Conservation (phyloP, 2,329 filamentous ascomycete species). For the Bipolaris gigantea region DNA sequence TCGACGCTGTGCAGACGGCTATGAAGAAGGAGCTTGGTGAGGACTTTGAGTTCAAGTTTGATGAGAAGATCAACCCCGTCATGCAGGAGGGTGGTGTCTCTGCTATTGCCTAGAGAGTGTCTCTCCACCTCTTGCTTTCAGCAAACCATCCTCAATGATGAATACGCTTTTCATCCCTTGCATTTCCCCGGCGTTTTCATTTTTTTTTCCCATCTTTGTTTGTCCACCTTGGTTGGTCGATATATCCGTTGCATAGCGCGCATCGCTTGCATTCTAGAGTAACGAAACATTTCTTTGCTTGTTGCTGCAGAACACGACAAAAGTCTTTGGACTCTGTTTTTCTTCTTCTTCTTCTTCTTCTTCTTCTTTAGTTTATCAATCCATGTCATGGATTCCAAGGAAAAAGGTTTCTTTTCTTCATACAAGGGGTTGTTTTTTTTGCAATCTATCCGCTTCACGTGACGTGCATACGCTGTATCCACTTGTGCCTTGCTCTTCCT, state of each 20-base stretch:
- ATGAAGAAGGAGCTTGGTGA: conserved; percentile 70
- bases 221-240: conserved; percentile 1
- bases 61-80: conserved; percentile 70
- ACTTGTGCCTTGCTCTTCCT: neutral
- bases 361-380: no score
- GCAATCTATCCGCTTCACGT: no score
- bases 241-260: conserved; percentile 15
- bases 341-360: neutral
- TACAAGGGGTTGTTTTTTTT: no score
- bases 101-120: conserved; percentile 55
- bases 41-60: conserved; percentile 74
- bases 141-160: no score
- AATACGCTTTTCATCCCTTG: no score
- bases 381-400: conserved; percentile 3
- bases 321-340: conserved; percentile 2
- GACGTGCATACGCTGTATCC: neutral
- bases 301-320: neutral
- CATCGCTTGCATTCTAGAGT: conserved; percentile 8
- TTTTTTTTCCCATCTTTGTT: neutral
- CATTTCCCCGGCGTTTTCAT: conserved; percentile 11
- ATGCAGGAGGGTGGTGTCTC: conserved; percentile 57
- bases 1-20: conserved; percentile 70
- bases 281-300: conserved; percentile 2
- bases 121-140: neutral
- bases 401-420: conserved; percentile 48